Evolutionary conservation across 2,329 filamentous ascomycete species (phyloP), one percentile per base, ranked within the genome.

Genomic region (Hymenoscyphus albidus): DNA sequence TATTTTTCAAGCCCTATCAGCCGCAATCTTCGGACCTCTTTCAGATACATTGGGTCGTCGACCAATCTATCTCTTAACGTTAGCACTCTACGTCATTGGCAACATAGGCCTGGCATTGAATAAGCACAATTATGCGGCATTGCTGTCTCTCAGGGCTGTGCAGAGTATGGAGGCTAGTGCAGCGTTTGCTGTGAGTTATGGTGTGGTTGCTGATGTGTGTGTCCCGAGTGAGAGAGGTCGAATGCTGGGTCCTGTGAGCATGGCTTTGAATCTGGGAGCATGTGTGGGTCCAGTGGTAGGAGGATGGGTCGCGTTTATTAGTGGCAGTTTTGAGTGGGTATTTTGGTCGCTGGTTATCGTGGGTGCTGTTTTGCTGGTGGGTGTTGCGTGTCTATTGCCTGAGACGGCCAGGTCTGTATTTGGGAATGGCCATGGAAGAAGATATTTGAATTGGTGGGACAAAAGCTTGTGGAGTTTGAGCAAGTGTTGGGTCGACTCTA

Each of bases 191-290:
- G 77, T 91, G 2, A 78, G 57, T 0, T 88, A 84, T 64, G 90
- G 86, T 1, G 85, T 91, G 1, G 83, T 92, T 6, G 86, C 88
- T 0, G 91, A 93, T 70, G 81, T 92, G 4, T 81, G 86, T 0
- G 85, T 87, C 0, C 85, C 83, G 38, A 81, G 83, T 0, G 88
- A 93, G 74, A 80, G 91, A 70, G 90, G 90, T 1, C 83, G 82
- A 61, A 62, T 65, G 48, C 68, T 80, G 1, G 78, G 76, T 0
- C 79, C 79, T 1, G 77, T 61, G 5, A 10, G 9, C 1, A 39
- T 39, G 35, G 44, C 22, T 5, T 13, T n/a, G 1, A 65, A 58
- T 51, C 7, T 63, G 5, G 58, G 57, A n/a, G n/a, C 66, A 0
- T 68, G 71, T 22, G 54, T 76, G 44, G 74, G 73, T 1, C 74